Evolutionary conservation across 75 land plant genomes (phyloP), one percentile per base, ranked within the genome.

Genomic region (Picea sitchensis): DNA sequence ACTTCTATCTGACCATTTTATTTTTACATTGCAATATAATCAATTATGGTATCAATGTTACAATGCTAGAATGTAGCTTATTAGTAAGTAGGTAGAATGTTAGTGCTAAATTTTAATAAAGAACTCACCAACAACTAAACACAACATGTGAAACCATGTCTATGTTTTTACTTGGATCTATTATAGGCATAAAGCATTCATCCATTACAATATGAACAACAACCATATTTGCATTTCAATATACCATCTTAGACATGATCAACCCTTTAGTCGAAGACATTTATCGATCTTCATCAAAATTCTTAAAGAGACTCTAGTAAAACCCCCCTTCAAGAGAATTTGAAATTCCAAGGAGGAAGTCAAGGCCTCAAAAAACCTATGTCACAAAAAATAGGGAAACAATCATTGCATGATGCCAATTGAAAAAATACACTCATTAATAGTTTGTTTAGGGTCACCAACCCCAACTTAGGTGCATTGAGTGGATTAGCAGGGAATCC

Each of bases 131-230:
- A 77, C 89, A 92, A 78, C 89, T 94, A 59, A 91, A 97, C 15
- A 97, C 58, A 58, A 90, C 88, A 77, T 92, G 91, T 62, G 87
- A 86, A 56, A 97, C 83, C 83, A 94, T 74, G 81, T 94, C 88
- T 14, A 93, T 79, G 6, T 90, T 89, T 74, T 87, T 92, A 57
- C 92, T 87, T 31, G 88, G 88, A 73, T 97, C 99, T 57, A 88
- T 63, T 69, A 92, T 87, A n/a, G 99, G 95, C 61, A 88, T 65
- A 87, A 97, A 97, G 74, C 99, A 97, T 79, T 97, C 98, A 86
- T 94, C 95, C 99, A 97, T 94, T 0, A 97, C 88, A 61, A 82
- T 62, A 23, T 86, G 73, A 51, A 97, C 97, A 79, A 97, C 95
- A 79, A 92, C 93, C 63, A 94, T 73, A 83, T 91, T 94, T 61